Conservation (phyloP, 2,329 filamentous ascomycete genomes). For the Arthrinium phaeospermum region DNA sequence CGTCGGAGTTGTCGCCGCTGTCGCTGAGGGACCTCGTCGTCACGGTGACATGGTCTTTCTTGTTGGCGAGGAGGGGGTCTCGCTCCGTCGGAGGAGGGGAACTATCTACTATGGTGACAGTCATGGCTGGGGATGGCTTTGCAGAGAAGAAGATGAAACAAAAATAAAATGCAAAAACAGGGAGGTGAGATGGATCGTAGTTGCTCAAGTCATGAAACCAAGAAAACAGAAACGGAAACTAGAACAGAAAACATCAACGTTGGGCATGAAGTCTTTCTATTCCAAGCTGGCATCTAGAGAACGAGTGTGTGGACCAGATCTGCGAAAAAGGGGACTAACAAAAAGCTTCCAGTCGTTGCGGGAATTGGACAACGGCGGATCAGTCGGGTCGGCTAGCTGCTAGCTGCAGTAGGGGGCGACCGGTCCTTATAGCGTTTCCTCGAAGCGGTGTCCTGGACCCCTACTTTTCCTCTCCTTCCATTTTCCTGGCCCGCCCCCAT, state of each 20-base stretch:
- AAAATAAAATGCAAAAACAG: neutral
- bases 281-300: neutral
- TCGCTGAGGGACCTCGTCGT: neutral
- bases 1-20: neutral
- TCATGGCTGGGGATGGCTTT: neutral
- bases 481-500: neutral
- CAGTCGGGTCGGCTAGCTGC: neutral
- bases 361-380: neutral
- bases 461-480: neutral
- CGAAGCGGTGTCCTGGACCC: slow-evolving; percentile 4
- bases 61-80: neutral
- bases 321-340: neutral
- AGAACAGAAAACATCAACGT: neutral
- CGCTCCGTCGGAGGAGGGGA: neutral
- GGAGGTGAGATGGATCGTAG: neutral
- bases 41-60: neutral
- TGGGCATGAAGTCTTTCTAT: neutral
- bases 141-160: neutral
- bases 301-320: neutral
- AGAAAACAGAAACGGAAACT: neutral
- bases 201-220: neutral
- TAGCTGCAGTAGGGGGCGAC: neutral
- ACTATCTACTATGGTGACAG: neutral
- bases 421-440: neutral
- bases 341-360: neutral